phyloP scores from a whole-genome alignment of 768 basidiomycete genomes.

The Glaciozyma antarctica region DNA sequence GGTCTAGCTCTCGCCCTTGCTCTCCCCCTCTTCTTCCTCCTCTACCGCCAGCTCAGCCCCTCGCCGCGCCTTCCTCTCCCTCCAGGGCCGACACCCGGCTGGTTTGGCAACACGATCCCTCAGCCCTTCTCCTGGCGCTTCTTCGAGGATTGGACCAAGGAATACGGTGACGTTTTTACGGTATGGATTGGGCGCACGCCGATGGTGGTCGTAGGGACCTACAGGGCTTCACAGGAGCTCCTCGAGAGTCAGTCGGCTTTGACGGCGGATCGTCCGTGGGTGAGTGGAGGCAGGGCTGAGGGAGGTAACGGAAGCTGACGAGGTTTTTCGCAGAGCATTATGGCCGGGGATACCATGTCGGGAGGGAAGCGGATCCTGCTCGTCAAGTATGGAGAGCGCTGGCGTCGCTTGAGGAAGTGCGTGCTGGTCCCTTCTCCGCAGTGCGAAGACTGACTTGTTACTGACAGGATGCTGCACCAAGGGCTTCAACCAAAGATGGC shows the following conservation, averaged over 20 bases:
- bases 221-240: neutral
- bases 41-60: neutral
- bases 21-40: neutral
- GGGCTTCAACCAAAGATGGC: slow-evolving; percentile 5
- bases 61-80: neutral
- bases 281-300: neutral
- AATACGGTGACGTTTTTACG: neutral
- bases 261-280: neutral
- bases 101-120: neutral
- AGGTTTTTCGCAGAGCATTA: neutral
- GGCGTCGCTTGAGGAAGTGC: slow-evolving; percentile 1
- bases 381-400: neutral
- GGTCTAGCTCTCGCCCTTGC: neutral
- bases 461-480: neutral
- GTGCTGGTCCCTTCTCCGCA: neutral
- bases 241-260: neutral
- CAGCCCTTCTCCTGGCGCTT: neutral
- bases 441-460: neutral
- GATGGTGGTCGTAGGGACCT: neutral
- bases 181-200: neutral
- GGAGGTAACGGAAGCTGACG: neutral
- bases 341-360: neutral
- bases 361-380: slow-evolving; percentile 1
- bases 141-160: neutral
- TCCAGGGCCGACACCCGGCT: neutral